A percentile compares a stretch with the other conserved stretches of the same genome.
These are phyloP conservation scores for Cornus suecica DNA, from an alignment of 148 eudicot species.

Conservation along the genomic window DNA sequence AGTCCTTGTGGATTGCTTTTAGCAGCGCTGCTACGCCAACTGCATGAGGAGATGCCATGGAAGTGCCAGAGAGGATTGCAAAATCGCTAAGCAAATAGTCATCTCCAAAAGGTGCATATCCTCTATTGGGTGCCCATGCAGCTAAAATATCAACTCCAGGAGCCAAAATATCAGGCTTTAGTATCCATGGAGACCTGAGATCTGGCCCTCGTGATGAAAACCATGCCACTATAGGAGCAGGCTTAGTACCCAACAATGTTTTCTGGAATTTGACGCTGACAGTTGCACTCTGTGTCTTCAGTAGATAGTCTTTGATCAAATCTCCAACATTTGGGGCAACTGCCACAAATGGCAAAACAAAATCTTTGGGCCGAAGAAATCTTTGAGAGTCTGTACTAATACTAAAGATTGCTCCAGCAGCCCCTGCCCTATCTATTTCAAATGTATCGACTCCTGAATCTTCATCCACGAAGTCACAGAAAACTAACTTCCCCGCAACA, in stretches of 20 bases:
- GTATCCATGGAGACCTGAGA: too few relatives aligned
- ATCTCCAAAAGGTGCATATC: too few relatives aligned
- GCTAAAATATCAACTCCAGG: too few relatives aligned
- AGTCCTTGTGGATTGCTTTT: too few relatives aligned
- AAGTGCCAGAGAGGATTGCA: too few relatives aligned
- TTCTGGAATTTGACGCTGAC: slow-evolving; percentile 16
- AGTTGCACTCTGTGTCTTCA: not conserved
- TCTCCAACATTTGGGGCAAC: slow-evolving; percentile 16
- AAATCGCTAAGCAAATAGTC: too few relatives aligned
- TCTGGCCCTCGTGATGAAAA: too few relatives aligned
- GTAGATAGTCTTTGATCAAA: slow-evolving; percentile 13
- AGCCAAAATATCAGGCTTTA: too few relatives aligned
- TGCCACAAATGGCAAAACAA: slow-evolving; percentile 11
- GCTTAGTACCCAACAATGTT: slow-evolving; percentile 8
- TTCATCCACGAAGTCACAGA: slow-evolving; percentile 14
- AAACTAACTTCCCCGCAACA: not conserved
- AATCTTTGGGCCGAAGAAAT: slow-evolving; percentile 9
- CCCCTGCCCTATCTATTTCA: slow-evolving; percentile 10
- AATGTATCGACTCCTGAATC: not conserved
- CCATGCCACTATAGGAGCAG: too few relatives aligned
- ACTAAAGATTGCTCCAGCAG: slow-evolving; percentile 26
- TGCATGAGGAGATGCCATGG: too few relatives aligned
- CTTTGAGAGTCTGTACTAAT: slow-evolving; percentile 1
- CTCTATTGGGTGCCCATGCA: too few relatives aligned
- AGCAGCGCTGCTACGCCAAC: too few relatives aligned